Percentiles rank a stretch among this genome's conserved stretches.
Evolutionary conservation across 225 moss, liverwort and hornwort genomes (phyloP).

Genomic region (Physcomitrellopsis africana): DNA sequence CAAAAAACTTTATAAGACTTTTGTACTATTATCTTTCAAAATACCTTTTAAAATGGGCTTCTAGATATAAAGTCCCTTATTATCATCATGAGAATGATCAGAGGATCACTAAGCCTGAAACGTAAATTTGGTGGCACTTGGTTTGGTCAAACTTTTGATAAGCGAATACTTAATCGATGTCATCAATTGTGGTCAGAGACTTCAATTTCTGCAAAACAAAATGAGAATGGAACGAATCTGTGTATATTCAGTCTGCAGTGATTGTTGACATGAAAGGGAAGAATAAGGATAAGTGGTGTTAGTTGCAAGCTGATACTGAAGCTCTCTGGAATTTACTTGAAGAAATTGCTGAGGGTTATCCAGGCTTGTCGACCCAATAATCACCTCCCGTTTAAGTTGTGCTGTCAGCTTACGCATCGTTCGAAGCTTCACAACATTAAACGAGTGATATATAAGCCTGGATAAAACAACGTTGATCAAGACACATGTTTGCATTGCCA

Average conservation of each 20-base stretch:
- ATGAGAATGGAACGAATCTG: not conserved
- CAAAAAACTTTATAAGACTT: too few species aligned
- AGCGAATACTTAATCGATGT: constrained; percentile 38
- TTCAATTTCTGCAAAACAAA: constrained; percentile 56
- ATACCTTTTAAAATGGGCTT: too few species aligned
- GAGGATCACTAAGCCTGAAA: too few species aligned
- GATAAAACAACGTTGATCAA: not conserved
- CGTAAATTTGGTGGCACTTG: too few species aligned
- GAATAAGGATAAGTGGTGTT: not conserved
- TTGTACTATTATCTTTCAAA: too few species aligned
- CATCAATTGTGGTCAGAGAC: constrained; percentile 51
- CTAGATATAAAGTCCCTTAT: too few species aligned
- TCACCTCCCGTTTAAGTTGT: constrained; percentile 89
- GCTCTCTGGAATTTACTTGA: constrained; percentile 52
- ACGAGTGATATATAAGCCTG: not conserved
- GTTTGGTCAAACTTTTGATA: not conserved
- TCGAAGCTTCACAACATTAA: constrained; percentile 66
- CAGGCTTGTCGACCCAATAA: constrained; percentile 88
- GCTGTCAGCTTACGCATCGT: constrained; percentile 84
- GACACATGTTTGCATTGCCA: not conserved
- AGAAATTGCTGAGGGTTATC: constrained; percentile 83
- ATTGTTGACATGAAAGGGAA: not conserved
- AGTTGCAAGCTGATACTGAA: not conserved
- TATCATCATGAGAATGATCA: too few species aligned
- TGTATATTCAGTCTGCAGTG: constrained; percentile 7